Evolutionary conservation across 768 basidiomycete species (phyloP).

Genomic region (Nidularia pulvinata): DNA sequence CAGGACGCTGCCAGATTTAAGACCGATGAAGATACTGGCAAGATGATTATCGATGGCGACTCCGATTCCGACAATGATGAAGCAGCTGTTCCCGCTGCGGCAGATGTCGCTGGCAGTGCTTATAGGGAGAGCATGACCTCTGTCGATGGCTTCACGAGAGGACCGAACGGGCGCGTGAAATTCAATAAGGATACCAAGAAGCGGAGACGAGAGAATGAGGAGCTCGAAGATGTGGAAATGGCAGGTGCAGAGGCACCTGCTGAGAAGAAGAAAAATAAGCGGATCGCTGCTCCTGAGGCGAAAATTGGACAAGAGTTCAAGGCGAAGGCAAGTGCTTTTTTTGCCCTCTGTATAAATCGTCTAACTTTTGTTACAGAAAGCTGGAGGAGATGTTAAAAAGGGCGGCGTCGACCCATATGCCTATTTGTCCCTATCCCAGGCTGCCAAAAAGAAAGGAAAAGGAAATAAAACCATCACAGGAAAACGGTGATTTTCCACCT

Average conservation of each 20-base stretch:
- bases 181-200: constrained; percentile 99
- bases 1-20: constrained; percentile 89
- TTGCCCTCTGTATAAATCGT: neutral
- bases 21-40: constrained; percentile 81
- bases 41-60: constrained; percentile 72
- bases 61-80: constrained; percentile 45
- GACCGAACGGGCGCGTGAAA: constrained; percentile 81
- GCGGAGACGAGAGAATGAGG: constrained; percentile 70
- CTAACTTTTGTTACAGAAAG: constrained; percentile 57
- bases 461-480: constrained; percentile 50
- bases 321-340: constrained; percentile 71
- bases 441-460: constrained; percentile 62
- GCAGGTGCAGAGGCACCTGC: constrained; percentile 59
- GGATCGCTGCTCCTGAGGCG: constrained; percentile 33
- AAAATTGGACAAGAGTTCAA: constrained; percentile 89
- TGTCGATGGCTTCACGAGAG: constrained; percentile 88
- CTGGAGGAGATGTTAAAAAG: constrained; percentile 92
- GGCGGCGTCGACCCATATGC: constrained; percentile 90
- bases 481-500: constrained; percentile 39
- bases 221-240: constrained; percentile 73
- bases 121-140: constrained; percentile 85
- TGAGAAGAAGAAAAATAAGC: constrained; percentile 46
- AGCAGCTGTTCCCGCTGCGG: constrained; percentile 30
- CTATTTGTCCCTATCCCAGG: constrained; percentile 84
- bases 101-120: constrained; percentile 70